Base-by-base conservation (phyloP, 2,329 filamentous ascomycete species). In the Spiromastix sp. region DNA sequence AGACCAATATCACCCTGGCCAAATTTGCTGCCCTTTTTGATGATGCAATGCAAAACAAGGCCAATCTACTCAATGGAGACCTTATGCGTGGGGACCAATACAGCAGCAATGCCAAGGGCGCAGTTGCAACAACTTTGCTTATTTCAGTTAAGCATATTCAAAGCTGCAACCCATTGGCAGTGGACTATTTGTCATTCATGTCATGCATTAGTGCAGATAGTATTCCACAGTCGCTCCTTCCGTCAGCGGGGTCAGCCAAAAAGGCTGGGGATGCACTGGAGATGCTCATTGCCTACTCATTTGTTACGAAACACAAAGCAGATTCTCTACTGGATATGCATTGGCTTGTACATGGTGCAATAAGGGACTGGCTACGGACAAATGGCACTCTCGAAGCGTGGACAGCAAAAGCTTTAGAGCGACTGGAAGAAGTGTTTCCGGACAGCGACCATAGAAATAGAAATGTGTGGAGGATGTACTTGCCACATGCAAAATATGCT, bases 151-250 rank as follows among this genome's bases (percentile, higher is more conserved):
- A n/a, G n/a, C n/a, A n/a, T n/a, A n/a, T n/a, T n/a, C n/a, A n/a
- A n/a, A n/a, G n/a, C n/a, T n/a, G n/a, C n/a, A n/a, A n/a, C n/a
- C n/a, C n/a, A n/a, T n/a, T n/a, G n/a, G n/a, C n/a, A n/a, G n/a
- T n/a, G n/a, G n/a, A n/a, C n/a, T 55, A 55, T 32, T 44, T 63
- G 15, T 56, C 45, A 8, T 54, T 56, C 9, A 57, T 61, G 45
- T 48, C 54, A 8, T 60, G 54, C 37, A 42, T 58, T 16, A 31
- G 50, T 27, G 40, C 47, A 12, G 47, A 44, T 17, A 43, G 51
- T 26, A 57, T 63, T 37, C 54, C 54, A 2, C 37, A 38, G 18
- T 56, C 54, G 0, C 43, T 64, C 28, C 44, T 63, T 32, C 52
- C 48, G 5, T 26, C 24, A 8, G 13, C 34, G 4, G 20, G 32